Conservation (phyloP, 495 filamentous ascomycete genomes). For the Neurospora sp. region DNA sequence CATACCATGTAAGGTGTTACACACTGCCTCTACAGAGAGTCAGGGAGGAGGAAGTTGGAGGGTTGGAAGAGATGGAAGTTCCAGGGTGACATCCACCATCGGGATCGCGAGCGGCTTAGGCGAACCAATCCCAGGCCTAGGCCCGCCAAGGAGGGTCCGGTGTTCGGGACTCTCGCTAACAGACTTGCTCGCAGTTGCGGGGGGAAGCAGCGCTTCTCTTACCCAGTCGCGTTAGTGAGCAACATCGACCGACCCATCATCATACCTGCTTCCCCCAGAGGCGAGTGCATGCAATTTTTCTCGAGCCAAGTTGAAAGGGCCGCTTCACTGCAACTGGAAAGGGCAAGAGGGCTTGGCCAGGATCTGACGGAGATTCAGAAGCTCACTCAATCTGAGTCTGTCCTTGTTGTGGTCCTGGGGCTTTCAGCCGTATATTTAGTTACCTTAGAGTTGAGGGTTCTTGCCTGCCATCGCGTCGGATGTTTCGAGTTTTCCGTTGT, state of each 20-base stretch:
- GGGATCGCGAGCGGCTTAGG: neutral
- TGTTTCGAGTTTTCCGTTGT: neutral
- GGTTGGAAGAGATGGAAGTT: neutral
- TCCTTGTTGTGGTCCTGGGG: neutral
- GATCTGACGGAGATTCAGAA: neutral
- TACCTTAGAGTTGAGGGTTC: neutral
- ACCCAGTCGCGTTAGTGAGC: neutral
- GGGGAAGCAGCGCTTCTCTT: neutral
- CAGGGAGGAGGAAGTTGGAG: neutral
- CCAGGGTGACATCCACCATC: neutral
- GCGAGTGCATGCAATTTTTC: conserved; percentile 1
- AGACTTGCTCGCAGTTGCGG: neutral
- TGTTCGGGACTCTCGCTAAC: neutral
- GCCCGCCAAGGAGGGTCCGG: neutral
- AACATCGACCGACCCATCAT: neutral
- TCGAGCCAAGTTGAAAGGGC: neutral
- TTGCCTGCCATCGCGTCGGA: neutral
- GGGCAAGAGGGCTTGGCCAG: neutral
- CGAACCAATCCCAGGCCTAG: neutral
- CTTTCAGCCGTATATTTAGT: neutral
- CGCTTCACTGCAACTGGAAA: neutral
- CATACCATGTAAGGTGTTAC: neutral
- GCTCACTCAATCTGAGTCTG: neutral
- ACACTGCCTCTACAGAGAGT: neutral
- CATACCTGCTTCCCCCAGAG: neutral